phyloP scores from a whole-genome alignment of 1,284 basidiomycete species.

The Naganishia liquefaciens region DNA sequence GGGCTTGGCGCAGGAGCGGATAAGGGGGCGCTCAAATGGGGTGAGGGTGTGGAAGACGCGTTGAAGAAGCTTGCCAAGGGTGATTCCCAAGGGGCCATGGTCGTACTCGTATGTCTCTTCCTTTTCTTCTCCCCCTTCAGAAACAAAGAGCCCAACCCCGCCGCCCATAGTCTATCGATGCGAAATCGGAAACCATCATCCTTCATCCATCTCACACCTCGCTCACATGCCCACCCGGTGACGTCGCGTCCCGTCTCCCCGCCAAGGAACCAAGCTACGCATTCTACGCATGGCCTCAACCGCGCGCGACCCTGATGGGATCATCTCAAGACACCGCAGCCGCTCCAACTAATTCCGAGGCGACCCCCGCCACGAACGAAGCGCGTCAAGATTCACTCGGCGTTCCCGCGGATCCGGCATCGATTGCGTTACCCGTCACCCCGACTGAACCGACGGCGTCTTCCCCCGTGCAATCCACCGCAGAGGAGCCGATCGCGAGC shows the following conservation, averaged over 20 bases:
- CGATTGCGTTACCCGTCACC: conserved; percentile 9
- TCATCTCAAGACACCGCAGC: no score
- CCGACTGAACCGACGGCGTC: conserved; percentile 1
- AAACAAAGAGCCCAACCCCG: not conserved
- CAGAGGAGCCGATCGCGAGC: no score
- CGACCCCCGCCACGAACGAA: no score
- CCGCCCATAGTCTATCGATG: conserved; percentile 62
- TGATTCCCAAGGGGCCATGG: conserved; percentile 59
- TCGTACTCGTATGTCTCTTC: conserved; percentile 61
- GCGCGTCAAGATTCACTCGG: conserved; percentile 26
- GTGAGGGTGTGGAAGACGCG: conserved; percentile 55
- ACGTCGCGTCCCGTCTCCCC: conserved; percentile 55
- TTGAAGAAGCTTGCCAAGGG: conserved; percentile 61
- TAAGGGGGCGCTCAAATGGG: conserved; percentile 37
- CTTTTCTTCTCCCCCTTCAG: not conserved
- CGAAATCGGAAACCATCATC: conserved; percentile 61
- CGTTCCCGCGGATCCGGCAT: conserved; percentile 9
- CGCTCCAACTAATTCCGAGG: not conserved
- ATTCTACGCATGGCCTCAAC: conserved; percentile 70
- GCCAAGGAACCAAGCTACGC: conserved; percentile 59
- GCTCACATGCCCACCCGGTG: conserved; percentile 41
- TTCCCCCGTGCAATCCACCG: no score
- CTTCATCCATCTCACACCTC: conserved; percentile 50
- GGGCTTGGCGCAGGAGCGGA: conserved; percentile 43
- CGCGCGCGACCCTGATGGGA: no score